Base-by-base conservation (phyloP, 495 filamentous ascomycete species). In the Trichoderma reesei region DNA sequence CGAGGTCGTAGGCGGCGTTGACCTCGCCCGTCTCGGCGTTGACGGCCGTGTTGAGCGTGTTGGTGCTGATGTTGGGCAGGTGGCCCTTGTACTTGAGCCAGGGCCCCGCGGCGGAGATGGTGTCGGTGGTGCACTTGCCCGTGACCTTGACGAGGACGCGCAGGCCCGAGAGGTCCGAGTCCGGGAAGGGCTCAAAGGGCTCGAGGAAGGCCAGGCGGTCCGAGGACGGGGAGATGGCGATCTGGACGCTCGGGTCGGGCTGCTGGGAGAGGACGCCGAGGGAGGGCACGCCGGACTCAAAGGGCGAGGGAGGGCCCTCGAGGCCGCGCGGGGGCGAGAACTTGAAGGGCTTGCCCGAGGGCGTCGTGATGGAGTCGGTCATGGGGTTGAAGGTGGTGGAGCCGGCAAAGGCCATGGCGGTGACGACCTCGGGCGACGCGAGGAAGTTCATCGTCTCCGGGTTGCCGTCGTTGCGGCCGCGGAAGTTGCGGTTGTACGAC, bases 11-110 rank as follows among this genome's bases (percentile, higher is more conserved):
- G 20, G 92, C 92, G 26, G 83, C 87, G 74, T 98, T 98, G 62
- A 91, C 91, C 71, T 96, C 92, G 67, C 86, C 90, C 0, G 93
- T 98, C 46, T 86, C 91, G 34, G 90, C 92, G 74, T 96, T 96
- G 69, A 90, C 83, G 65, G 94, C 94, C 36, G 90, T 91, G 75
- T 96, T 96, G 54, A 98, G 85, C 0, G 94, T 98, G 82, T 98
- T 98, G 67, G 86, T 90, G 66, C 85, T 88, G 79, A 98, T 98
- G 79, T 98, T 98, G 73, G 93, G 91, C 39, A 98, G 84, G 74
- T 98, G 94, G 67, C 94, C 94, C 82, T 98, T 98, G 85, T 96
- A 98, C 76, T 97, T 98, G 41, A 98, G 82, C 94, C 94, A 98
- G 3, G 92, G 92, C 6, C 94, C 94, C 3, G 94, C 94, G 6